phyloP scores from a whole-genome alignment of 176 grass and related monocot species.

The Ensete ventricosum region DNA sequence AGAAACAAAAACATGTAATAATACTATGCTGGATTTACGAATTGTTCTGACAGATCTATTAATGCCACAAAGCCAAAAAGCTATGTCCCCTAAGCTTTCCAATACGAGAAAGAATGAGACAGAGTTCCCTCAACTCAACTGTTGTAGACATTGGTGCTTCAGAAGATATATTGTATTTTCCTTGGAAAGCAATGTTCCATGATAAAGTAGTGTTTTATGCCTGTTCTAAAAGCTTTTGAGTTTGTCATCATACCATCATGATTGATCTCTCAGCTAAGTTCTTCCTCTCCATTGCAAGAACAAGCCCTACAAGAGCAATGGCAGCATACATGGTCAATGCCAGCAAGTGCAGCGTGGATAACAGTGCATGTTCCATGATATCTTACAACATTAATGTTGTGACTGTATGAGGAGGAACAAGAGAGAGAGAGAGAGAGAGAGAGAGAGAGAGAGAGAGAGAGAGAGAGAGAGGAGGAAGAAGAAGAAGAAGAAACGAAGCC shows the following conservation, averaged over 20 bases:
- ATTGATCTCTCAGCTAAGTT: background rate
- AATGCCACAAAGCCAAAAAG: background rate
- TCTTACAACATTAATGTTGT: background rate
- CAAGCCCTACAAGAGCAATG: background rate
- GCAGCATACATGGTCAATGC: background rate
- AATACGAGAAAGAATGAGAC: background rate
- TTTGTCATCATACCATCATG: background rate
- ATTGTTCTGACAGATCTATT: conserved; percentile 16
- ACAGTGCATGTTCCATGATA: background rate
- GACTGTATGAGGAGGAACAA: too few relatives aligned
- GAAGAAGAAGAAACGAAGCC: too few relatives aligned
- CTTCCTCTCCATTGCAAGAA: background rate
- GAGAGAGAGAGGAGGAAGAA: too few relatives aligned
- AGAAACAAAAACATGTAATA: too few relatives aligned
- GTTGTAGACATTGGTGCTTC: background rate
- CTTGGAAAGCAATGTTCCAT: background rate
- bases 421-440: too few relatives aligned
- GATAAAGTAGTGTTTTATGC: background rate
- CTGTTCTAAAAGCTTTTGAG: background rate
- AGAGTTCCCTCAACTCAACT: background rate
- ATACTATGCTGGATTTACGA: too few relatives aligned
- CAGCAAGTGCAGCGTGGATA: background rate
- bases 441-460: too few relatives aligned
- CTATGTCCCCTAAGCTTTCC: background rate
- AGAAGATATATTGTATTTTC: background rate